phyloP scores from a whole-genome alignment of 2,329 filamentous ascomycete species.

The Apiospora malaysiana region DNA sequence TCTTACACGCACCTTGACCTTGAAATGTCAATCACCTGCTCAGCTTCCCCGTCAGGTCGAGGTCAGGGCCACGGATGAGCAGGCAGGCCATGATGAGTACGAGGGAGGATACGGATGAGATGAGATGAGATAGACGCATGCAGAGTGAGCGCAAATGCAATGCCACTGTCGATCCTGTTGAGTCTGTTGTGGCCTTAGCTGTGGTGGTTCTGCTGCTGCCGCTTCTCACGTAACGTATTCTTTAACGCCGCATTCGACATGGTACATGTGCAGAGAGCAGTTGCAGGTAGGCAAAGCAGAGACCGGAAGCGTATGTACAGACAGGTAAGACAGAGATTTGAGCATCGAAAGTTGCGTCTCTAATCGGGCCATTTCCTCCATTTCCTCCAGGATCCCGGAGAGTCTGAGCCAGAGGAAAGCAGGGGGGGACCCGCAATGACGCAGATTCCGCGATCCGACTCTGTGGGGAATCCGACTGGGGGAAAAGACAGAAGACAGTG shows the following conservation, averaged over 20 bases:
- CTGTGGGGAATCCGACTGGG: constrained; percentile 10
- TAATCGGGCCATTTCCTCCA: constrained; percentile 15
- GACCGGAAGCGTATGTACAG: no score
- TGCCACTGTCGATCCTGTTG: constrained; percentile 4
- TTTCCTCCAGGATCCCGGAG: neutral
- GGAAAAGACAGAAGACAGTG: neutral
- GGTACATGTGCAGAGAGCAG: neutral
- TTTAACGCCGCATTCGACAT: constrained; percentile 1
- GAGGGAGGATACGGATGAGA: neutral
- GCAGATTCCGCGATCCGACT: constrained; percentile 12
- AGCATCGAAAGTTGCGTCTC: neutral
- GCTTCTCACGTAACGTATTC: no score
- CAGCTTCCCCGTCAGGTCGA: neutral
- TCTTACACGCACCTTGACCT: no score
- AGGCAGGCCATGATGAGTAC: neutral
- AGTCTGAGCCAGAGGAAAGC: no score
- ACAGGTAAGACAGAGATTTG: neutral
- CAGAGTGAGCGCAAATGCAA: neutral
- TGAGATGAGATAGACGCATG: neutral
- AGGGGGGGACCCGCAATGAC: constrained; percentile 6
- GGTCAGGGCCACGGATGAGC: no score
- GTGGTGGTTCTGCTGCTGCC: no score
- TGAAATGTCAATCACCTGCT: neutral
- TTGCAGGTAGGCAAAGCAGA: neutral
- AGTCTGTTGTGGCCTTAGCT: constrained; percentile 5